Evolutionary conservation across 768 basidiomycete genomes (phyloP), one percentile per base, ranked within the genome.

Genomic region (Infundibulicybe gibba): DNA sequence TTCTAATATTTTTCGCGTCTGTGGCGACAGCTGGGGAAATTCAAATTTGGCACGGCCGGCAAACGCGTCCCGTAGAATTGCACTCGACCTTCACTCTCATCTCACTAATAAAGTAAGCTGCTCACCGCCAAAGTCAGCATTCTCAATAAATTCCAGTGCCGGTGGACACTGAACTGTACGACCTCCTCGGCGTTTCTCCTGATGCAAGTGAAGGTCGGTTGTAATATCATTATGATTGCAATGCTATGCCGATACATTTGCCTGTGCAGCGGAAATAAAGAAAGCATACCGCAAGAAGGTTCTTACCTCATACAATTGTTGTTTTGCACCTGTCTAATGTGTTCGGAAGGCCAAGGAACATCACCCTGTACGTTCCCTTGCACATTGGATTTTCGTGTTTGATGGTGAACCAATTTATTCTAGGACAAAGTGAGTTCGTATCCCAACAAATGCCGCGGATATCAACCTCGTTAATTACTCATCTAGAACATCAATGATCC

Each of bases 271-370:
- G 54, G 91, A 97, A 52, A 91, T 97, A 57, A 94, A 94, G 68
- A 90, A 89, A 61, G 94, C 94, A 13, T 97, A 97, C 62, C 85
- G 87, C 62, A 88, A 81, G 71, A 94, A 94, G 83, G 92, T 90
- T 69, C 55, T 57, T 62, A 31, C 30, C 47, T 32, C 32, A 40
- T 46, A 49, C 45, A 43, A 53, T 47, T 43, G 40, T 49, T 47
- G 25, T 25, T 52, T 38, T 46, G 35, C 46, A n/a, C 58, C 32
- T 32, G 44, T 38, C 50, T 53, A 53, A 58, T 53, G 17, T 53
- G 59, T 49, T 45, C 48, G 44, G 25, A 3, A 93, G 87, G 92
- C 92, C 30, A 91, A 85, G 61, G 81, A 90, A 60, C 85, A 90
- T 53, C 91, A 94, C 63, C 92, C 92, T 38, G 90, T 92, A 66